These are phyloP conservation scores for Tolypocladium endophyticum DNA, from an alignment of 2,329 filamentous ascomycete genomes.

Conservation along the genomic window DNA sequence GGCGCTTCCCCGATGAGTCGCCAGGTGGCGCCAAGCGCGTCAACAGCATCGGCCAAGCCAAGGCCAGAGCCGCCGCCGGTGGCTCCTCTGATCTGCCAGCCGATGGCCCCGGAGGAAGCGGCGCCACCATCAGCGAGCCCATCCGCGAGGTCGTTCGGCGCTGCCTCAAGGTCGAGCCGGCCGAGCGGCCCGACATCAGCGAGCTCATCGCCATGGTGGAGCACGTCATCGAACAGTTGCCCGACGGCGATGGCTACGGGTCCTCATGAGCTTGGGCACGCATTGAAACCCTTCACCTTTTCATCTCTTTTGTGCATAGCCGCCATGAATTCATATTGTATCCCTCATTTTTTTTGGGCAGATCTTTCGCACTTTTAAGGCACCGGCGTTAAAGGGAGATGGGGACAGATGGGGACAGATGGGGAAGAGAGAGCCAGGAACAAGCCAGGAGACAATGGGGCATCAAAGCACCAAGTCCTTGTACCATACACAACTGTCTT, in stretches of 20 bases:
- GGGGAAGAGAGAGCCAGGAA: not conserved
- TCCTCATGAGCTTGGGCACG: not conserved
- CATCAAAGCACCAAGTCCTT: not conserved
- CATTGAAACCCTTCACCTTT: not conserved
- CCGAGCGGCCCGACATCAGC: slow-evolving; percentile 77
- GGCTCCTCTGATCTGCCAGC: slow-evolving; percentile 5
- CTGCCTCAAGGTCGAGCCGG: slow-evolving; percentile 79
- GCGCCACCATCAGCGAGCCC: slow-evolving; percentile 59
- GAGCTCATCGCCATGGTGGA: slow-evolving; percentile 75
- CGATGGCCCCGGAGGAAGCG: slow-evolving; percentile 4
- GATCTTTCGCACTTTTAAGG: not conserved
- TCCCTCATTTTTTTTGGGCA: not conserved
- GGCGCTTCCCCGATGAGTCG: slow-evolving; percentile 89
- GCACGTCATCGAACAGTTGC: slow-evolving; percentile 48
- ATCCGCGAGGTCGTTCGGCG: slow-evolving; percentile 81
- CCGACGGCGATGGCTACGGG: slow-evolving; percentile 2
- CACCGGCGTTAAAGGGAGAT: not conserved
- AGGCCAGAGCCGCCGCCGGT: slow-evolving; percentile 14
- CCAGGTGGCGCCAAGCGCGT: slow-evolving; percentile 41
- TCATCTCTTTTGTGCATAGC: not conserved
- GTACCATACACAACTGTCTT: not conserved
- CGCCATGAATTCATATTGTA: not conserved
- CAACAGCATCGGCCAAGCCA: slow-evolving; percentile 26
- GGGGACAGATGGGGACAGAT: too few relatives aligned
- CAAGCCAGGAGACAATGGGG: not conserved